Evolutionary conservation across 495 filamentous ascomycete genomes (phyloP).

Genomic region (Bryoglossum gracile): DNA sequence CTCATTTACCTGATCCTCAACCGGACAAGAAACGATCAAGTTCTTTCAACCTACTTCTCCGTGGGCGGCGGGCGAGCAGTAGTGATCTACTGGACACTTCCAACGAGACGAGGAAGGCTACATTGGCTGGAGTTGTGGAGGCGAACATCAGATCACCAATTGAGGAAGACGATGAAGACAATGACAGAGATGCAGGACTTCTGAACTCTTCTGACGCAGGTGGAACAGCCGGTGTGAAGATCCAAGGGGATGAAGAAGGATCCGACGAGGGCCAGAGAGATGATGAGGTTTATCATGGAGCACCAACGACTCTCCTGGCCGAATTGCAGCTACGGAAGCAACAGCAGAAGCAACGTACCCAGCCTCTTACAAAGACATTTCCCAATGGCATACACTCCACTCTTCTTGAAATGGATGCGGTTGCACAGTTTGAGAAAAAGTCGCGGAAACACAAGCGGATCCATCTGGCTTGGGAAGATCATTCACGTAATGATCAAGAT

Average conservation of each 20-base stretch:
- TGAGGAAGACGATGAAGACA: slow-evolving; percentile 34
- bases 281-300: slow-evolving; percentile 49
- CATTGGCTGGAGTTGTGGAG: slow-evolving; percentile 8
- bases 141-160: slow-evolving; percentile 9
- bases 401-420: slow-evolving; percentile 81
- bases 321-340: slow-evolving; percentile 86
- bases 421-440: slow-evolving; percentile 78
- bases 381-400: slow-evolving; percentile 82
- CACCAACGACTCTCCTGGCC: slow-evolving; percentile 84
- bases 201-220: slow-evolving; percentile 11
- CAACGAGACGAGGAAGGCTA: slow-evolving; percentile 14
- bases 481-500: slow-evolving; percentile 42
- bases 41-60: slow-evolving; percentile 19
- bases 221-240: too few relatives aligned
- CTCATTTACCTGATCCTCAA: slow-evolving; percentile 9
- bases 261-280: slow-evolving; percentile 24
- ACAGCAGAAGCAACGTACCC: slow-evolving; percentile 68
- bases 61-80: slow-evolving; percentile 18
- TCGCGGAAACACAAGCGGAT: slow-evolving; percentile 65
- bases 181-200: slow-evolving; percentile 8
- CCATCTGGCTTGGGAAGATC: slow-evolving; percentile 85
- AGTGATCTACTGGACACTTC: slow-evolving; percentile 11
- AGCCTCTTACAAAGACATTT: slow-evolving; percentile 56
- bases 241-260: slow-evolving; percentile 19
- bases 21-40: slow-evolving; percentile 21